Base-by-base conservation (phyloP, 1,139 yeast genomes). In the Diutina sp. region DNA sequence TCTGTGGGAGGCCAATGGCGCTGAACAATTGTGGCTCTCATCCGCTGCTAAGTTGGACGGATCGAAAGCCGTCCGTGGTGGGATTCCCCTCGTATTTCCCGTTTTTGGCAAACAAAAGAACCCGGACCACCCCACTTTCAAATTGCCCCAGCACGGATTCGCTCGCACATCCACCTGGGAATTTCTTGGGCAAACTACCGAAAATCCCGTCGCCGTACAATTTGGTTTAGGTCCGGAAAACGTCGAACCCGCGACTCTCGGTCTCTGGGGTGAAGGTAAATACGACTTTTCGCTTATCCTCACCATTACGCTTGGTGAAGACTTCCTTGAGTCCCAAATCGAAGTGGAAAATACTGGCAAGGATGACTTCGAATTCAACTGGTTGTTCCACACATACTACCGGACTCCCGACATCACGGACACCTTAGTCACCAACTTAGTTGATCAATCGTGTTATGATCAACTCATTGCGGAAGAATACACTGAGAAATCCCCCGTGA, bases 41-140 rank as follows among this genome's bases (percentile, higher is more conserved):
- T 71, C 74, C 14, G 93, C 82, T 51, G 97, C 98, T 56, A 82
- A 84, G 64, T 73, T 91, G 60, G 98, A 93, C 65, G 97, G 97
- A 4, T 72, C 91, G 55, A 88, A 87, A 67, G 95, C 98, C 1
- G 97, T 93, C 30, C 81, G 99, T 67, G 99, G 99, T 60, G 99
- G 99, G 55, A 88, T 93, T 57, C 99, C 99, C 12, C 76, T 93
- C 38, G 98, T 91, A 2, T 93, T 93, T 78, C 99, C 98, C 1
- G 85, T 90, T 7, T 93, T 93, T 69, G 98, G 99, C 59, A 90
- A 88, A 67, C 77, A 60, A 68, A 75, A 61, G 73, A 65, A 69
- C 50, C 66, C 64, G 54, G 30, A 58, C 6, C 78, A 74, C 59
- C 72, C 78, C 35, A 74, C 80, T 2, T 66, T 59, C 60, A 63